phyloP scores from a whole-genome alignment of 352 stramenopile species.

The Globisporangium cederbergense region DNA sequence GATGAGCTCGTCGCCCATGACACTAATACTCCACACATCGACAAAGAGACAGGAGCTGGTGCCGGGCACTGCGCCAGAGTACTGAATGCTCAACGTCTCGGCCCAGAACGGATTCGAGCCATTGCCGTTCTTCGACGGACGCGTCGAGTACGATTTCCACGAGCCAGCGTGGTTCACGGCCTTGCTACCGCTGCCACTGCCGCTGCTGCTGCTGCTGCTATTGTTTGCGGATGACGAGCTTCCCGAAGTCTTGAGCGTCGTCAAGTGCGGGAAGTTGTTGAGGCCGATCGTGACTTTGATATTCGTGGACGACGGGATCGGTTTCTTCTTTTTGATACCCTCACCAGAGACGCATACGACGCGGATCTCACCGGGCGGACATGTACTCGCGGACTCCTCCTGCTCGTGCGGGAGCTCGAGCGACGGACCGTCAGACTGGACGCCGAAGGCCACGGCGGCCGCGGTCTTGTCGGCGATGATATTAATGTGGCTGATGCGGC shows the following conservation, averaged over 20 bases:
- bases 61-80: constrained; percentile 70
- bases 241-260: constrained; percentile 33
- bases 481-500: constrained; percentile 81
- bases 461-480: constrained; percentile 83
- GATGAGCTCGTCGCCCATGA: constrained; percentile 79
- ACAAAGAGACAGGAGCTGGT: constrained; percentile 71
- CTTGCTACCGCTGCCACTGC: too few relatives aligned
- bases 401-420: constrained; percentile 64
- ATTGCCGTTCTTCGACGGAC: constrained; percentile 46
- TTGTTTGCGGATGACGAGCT: constrained; percentile 4
- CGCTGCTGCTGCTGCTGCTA: constrained; percentile 13
- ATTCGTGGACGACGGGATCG: constrained; percentile 34
- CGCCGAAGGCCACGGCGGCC: constrained; percentile 69
- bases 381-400: constrained; percentile 52
- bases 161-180: constrained; percentile 46
- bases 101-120: constrained; percentile 67
- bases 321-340: constrained; percentile 46
- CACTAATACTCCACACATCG: constrained; percentile 69
- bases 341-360: constrained; percentile 77
- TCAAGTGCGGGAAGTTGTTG: constrained; percentile 69
- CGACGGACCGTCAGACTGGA: constrained; percentile 50
- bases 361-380: constrained; percentile 74
- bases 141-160: constrained; percentile 67
- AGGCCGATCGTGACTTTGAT: constrained; percentile 68
- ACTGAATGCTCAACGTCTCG: constrained; percentile 73